Conservation (phyloP, 2,329 filamentous ascomycete genomes). For the Chaetomiaceae sp. region DNA sequence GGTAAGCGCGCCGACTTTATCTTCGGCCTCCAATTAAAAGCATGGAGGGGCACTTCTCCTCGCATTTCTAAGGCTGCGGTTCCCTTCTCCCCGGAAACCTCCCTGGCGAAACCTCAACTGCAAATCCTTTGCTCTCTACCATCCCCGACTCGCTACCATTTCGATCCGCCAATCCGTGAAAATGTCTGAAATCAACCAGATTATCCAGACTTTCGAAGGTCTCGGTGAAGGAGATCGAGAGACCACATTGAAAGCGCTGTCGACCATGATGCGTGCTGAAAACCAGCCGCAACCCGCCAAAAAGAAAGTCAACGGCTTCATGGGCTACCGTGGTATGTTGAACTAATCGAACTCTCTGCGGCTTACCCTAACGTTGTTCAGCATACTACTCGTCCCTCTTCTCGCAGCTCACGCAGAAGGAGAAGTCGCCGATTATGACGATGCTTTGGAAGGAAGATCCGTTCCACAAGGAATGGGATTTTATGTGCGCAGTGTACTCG, state of each 20-base stretch:
- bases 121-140: neutral
- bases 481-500: conserved; percentile 25
- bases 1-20: conserved; percentile 1
- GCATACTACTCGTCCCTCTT: conserved; percentile 27
- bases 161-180: neutral
- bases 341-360: neutral
- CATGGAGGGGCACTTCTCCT: neutral
- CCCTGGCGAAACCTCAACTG: neutral
- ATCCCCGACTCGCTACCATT: neutral
- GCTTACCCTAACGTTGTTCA: conserved; percentile 1
- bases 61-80: neutral
- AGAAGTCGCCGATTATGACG: conserved; percentile 24
- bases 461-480: conserved; percentile 24
- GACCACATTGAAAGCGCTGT: neutral
- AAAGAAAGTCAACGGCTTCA: conserved; percentile 29
- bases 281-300: conserved; percentile 15
- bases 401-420: conserved; percentile 22
- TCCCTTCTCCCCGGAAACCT: neutral
- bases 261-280: conserved; percentile 6
- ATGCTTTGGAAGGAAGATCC: conserved; percentile 21
- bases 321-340: conserved; percentile 26
- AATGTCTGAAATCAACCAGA: conserved; percentile 18
- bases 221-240: conserved; percentile 10
- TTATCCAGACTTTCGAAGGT: conserved; percentile 18
- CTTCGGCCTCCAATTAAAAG: neutral